Percentiles rank a stretch among this genome's conserved stretches.
Evolutionary conservation across 306 rosid species (phyloP).

Genomic region (Fragaria iinumae): DNA sequence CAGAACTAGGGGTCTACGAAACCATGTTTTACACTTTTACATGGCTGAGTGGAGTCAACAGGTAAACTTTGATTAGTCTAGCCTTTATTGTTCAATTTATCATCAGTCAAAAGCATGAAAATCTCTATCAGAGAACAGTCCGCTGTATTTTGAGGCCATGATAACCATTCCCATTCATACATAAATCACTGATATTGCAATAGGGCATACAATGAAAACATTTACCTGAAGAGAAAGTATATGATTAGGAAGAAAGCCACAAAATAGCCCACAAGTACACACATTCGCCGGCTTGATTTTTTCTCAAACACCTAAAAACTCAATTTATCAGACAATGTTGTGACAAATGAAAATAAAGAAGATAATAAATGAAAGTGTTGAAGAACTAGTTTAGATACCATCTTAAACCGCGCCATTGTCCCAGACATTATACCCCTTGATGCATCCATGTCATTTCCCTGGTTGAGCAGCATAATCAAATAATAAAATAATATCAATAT

Average conservation of each 20-base stretch:
- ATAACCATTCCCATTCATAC: not conserved
- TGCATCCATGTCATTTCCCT: conserved; percentile 89
- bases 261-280: conserved; percentile 68
- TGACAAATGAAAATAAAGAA: not conserved
- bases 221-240: conserved; percentile 77
- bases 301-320: conserved; percentile 79
- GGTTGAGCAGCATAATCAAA: conserved; percentile 27
- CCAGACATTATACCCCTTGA: conserved; percentile 92
- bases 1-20: no score
- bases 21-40: no score
- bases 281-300: conserved; percentile 67
- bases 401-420: conserved; percentile 95
- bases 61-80: no score
- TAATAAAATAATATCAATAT: conserved; percentile 14
- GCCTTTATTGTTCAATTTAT: no score
- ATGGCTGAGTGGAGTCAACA: no score
- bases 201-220: not conserved
- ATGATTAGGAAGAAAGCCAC: conserved; percentile 56
- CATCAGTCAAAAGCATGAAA: not conserved
- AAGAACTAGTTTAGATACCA: conserved; percentile 40
- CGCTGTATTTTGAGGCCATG: not conserved
- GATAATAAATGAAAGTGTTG: conserved; percentile 15
- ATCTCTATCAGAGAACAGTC: not conserved
- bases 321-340: conserved; percentile 19
- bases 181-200: conserved; percentile 5